These are phyloP conservation scores for Linanthus parryae DNA, from an alignment of 148 eudicot genomes.

Conservation along the genomic window DNA sequence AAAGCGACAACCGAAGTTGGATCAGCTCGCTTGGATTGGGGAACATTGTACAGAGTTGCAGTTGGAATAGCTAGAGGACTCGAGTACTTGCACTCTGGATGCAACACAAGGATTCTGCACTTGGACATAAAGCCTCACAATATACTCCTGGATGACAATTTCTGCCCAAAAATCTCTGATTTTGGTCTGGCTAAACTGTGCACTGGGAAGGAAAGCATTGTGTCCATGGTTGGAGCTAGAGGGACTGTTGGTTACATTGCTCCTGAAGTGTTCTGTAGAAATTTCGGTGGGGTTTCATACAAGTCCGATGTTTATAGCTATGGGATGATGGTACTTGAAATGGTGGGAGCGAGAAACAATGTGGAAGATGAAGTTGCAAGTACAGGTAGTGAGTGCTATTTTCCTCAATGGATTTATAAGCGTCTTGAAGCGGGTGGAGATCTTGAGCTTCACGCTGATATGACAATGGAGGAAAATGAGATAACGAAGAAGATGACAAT, in stretches of 20 bases:
- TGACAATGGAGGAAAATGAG: neutral
- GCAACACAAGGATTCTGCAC: conserved; percentile 7
- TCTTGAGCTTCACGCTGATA: neutral
- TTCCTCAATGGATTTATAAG: conserved; percentile 1
- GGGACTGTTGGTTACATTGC: conserved; percentile 1
- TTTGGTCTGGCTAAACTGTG: conserved; percentile 7
- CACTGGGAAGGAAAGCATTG: neutral
- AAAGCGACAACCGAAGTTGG: too few relatives aligned
- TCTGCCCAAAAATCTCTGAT: conserved; percentile 5
- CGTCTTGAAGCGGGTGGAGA: neutral
- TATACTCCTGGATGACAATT: conserved; percentile 1
- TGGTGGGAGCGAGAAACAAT: neutral
- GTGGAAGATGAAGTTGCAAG: neutral
- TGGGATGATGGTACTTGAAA: conserved; percentile 1
- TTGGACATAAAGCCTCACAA: conserved; percentile 6
- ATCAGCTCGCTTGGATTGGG: conserved; percentile 4
- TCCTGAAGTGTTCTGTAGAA: conserved; percentile 4
- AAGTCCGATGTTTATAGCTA: conserved; percentile 6
- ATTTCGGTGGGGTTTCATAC: neutral
- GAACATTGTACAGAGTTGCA: neutral
- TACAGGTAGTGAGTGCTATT: neutral
- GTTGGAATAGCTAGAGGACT: neutral
- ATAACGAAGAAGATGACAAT: neutral
- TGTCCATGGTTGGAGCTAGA: conserved; percentile 3
- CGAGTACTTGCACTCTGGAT: conserved; percentile 3